Percentiles rank a stretch among this genome's conserved stretches.
These are phyloP conservation scores for Solanum tarapatanum DNA, from an alignment of 257 asterid genomes.

Conservation along the genomic window DNA sequence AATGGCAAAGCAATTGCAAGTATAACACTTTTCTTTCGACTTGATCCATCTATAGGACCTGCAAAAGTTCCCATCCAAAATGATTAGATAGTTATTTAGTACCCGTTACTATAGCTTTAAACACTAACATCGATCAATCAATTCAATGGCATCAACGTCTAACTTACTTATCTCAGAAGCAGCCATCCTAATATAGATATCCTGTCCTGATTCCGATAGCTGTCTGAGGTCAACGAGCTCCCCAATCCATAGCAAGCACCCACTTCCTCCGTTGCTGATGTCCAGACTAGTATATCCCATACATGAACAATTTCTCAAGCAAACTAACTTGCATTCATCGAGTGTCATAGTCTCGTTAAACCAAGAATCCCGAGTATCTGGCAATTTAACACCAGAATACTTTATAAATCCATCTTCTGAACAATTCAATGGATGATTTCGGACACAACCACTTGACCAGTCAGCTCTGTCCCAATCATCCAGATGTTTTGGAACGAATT, in stretches of 20 bases:
- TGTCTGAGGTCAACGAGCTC: conserved; percentile 21
- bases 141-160: neutral
- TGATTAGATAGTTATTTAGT: neutral
- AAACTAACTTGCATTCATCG: conserved; percentile 13
- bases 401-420: conserved; percentile 8
- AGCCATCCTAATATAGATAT: conserved; percentile 18
- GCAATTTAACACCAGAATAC: conserved; percentile 15
- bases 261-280: conserved; percentile 5
- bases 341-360: conserved; percentile 9
- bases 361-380: conserved; percentile 14
- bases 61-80: neutral
- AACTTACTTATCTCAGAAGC: conserved; percentile 17
- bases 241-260: conserved; percentile 20
- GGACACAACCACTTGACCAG: conserved; percentile 20
- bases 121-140: neutral
- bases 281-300: conserved; percentile 21
- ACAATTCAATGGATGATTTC: conserved; percentile 13
- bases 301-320: conserved; percentile 23
- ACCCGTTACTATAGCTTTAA: neutral
- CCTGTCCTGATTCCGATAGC: conserved; percentile 12
- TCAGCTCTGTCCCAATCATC: conserved; percentile 9
- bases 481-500: conserved; percentile 9
- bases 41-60: neutral
- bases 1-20: neutral
- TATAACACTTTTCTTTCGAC: neutral